Conservation (phyloP, 2,329 filamentous ascomycete genomes). For the Aotearoamyces nothofagi region DNA sequence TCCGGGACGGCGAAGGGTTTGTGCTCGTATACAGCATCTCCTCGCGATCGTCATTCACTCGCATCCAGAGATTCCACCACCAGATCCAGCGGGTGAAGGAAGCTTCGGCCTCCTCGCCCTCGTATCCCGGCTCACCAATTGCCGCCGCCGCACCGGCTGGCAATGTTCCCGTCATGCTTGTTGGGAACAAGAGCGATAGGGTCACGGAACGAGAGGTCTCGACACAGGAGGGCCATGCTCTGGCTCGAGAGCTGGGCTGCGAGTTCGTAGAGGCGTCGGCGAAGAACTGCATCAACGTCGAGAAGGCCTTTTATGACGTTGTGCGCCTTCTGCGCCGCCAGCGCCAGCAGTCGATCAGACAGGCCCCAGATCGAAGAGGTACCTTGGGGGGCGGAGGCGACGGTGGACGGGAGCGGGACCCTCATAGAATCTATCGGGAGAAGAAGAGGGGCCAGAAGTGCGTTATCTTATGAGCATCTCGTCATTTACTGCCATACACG, state of each 20-base stretch:
- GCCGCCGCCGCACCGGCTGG: conserved; percentile 32
- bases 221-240: conserved; percentile 83
- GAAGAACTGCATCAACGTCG: conserved; percentile 96
- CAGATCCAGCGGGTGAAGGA: conserved; percentile 98
- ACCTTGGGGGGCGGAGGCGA: conserved; percentile 9
- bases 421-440: conserved; percentile 13
- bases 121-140: conserved; percentile 62
- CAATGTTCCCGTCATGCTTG: conserved; percentile 86
- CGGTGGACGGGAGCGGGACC: conserved; percentile 11
- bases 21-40: conserved; percentile 98
- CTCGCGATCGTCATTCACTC: conserved; percentile 83
- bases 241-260: conserved; percentile 84
- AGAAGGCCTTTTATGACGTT: conserved; percentile 97
- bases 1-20: conserved; percentile 92
- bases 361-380: conserved; percentile 10
- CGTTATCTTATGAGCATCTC: conserved; percentile 19
- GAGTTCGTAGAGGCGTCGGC: conserved; percentile 95
- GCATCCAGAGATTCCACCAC: conserved; percentile 90
- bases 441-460: conserved; percentile 10
- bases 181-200: conserved; percentile 96
- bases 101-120: conserved; percentile 61
- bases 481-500: conserved; percentile 1
- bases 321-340: conserved; percentile 81
- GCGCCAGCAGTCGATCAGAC: conserved; percentile 32
- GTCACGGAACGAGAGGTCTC: conserved; percentile 93